Conservation (phyloP, 176 grass and related monocot genomes). For the Poa annua region DNA sequence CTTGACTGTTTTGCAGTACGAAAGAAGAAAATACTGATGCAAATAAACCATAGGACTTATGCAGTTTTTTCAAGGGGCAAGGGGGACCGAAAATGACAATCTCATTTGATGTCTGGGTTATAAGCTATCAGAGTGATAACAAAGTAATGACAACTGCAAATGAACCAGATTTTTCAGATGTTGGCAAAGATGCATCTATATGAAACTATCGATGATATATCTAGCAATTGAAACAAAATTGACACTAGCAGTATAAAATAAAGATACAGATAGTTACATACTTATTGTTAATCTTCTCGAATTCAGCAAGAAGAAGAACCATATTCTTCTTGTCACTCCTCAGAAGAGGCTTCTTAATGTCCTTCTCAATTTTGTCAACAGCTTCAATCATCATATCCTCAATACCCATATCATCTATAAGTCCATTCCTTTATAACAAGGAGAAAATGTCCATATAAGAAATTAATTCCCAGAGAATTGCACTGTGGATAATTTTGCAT, state of each 20-base stretch:
- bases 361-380: conserved; percentile 90
- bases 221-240: conserved; percentile 13
- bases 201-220: neutral
- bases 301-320: conserved; percentile 70
- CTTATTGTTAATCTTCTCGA: conserved; percentile 95
- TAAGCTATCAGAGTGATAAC: neutral
- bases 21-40: conserved; percentile 6
- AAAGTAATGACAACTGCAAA: neutral
- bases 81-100: neutral
- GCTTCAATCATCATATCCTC: conserved; percentile 92
- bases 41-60: neutral
- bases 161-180: neutral
- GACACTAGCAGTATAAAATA: neutral
- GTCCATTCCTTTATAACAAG: conserved; percentile 64
- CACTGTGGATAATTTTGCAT: neutral
- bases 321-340: conserved; percentile 97
- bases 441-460: conserved; percentile 14
- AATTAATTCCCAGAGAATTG: neutral
- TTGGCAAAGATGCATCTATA: conserved; percentile 1
- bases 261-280: conserved; percentile 46
- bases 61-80: neutral
- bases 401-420: conserved; percentile 71
- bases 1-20: neutral
- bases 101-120: neutral
- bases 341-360: conserved; percentile 91